phyloP scores from a whole-genome alignment of 2,329 filamentous ascomycete species.

The Hymenoscyphus albidus region DNA sequence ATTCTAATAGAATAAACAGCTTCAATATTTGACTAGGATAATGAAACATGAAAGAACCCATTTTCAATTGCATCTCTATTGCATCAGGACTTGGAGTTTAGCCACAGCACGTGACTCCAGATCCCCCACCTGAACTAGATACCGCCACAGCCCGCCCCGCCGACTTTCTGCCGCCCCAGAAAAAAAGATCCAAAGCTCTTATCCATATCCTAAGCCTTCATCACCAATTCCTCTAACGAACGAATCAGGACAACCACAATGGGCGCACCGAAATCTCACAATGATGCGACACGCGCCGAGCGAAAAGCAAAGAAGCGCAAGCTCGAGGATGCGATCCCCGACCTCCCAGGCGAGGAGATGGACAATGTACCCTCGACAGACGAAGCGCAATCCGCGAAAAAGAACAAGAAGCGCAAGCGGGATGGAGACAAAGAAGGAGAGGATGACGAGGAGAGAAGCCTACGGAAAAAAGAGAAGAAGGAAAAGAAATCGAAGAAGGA shows the following conservation, averaged over 20 bases:
- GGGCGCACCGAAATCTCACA: slow-evolving; percentile 24
- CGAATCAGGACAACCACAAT: slow-evolving; percentile 15
- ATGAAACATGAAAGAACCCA: no score
- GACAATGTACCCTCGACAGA: neutral
- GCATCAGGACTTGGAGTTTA: no score
- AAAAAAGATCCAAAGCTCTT: neutral
- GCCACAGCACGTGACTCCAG: no score
- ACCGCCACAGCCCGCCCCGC: neutral
- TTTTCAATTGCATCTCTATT: no score
- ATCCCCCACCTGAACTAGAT: no score
- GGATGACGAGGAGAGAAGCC: slow-evolving; percentile 11
- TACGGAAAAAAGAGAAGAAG: slow-evolving; percentile 14
- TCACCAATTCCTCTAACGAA: neutral
- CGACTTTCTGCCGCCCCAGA: neutral
- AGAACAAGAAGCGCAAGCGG: slow-evolving; percentile 22
- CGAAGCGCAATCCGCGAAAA: slow-evolving; percentile 24
- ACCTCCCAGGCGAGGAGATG: slow-evolving; percentile 32
- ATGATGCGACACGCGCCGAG: slow-evolving; percentile 32
- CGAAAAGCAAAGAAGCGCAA: slow-evolving; percentile 36
- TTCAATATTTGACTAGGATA: no score
- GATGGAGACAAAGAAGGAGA: slow-evolving; percentile 9
- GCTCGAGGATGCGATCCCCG: slow-evolving; percentile 34
- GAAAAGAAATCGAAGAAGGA: slow-evolving; percentile 20
- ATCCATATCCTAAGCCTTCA: neutral
- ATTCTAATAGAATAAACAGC: no score